Conservation (phyloP, 257 asterid species). For the Nicotiana tabacum region DNA sequence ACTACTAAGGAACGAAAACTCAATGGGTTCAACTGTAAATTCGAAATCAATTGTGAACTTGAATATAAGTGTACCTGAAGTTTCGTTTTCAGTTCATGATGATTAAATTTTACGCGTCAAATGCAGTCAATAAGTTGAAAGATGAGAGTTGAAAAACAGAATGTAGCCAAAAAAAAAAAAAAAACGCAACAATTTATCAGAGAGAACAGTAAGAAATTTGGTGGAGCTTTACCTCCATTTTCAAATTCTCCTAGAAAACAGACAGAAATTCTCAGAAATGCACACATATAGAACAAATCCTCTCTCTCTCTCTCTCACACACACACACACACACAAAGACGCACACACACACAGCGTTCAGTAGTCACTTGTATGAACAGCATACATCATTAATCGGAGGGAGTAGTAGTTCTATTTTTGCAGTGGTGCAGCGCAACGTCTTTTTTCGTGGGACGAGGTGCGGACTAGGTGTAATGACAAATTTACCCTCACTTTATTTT, state of each 20-base stretch:
- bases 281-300: not conserved
- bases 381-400: constrained; percentile 9
- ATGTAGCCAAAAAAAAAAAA: not conserved
- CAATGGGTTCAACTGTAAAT: no score
- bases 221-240: not conserved
- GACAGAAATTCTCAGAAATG: not conserved
- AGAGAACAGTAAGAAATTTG: not conserved
- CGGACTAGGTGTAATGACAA: constrained; percentile 9
- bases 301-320: no score
- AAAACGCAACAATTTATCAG: not conserved
- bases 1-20: not conserved
- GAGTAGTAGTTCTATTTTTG: not conserved
- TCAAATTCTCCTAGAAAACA: not conserved
- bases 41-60: constrained; percentile 16
- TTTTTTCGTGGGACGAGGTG: constrained; percentile 18
- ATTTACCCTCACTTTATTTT: constrained; percentile 24
- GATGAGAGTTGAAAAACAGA: constrained; percentile 7
- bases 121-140: constrained; percentile 12
- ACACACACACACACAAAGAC: constrained; percentile 3
- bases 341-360: not conserved
- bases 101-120: constrained; percentile 29
- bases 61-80: constrained; percentile 13
- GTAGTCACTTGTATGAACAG: constrained; percentile 19
- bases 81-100: constrained; percentile 4
- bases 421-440: constrained; percentile 18